A percentile compares a stretch with the other conserved stretches of the same genome.
phyloP scores from a whole-genome alignment of 352 stramenopile species.

The Phytopythium cucurbitacearum region DNA sequence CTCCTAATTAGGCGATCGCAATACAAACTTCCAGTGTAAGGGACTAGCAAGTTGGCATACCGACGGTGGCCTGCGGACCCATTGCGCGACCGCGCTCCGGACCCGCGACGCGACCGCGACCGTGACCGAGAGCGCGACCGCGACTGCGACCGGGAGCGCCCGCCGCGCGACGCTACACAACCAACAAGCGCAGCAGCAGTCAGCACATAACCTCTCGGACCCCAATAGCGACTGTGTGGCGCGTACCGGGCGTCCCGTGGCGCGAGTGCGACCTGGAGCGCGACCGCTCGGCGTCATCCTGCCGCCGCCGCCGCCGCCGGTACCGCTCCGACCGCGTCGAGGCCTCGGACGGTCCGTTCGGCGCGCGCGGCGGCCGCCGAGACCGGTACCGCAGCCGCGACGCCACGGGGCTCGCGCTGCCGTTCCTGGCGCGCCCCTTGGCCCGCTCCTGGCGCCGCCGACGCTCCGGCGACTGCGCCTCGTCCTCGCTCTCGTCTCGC shows the following conservation, averaged over 20 bases:
- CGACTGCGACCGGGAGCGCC: slow-evolving; percentile 6
- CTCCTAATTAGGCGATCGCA: no score
- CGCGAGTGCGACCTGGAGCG: slow-evolving; percentile 16
- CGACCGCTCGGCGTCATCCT: slow-evolving; percentile 2
- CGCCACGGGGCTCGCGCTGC: slow-evolving; percentile 30
- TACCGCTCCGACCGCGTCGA: slow-evolving; percentile 3
- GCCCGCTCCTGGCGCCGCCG: no score
- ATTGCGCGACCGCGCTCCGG: no score
- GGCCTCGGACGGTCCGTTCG: background rate
- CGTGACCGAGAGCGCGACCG: slow-evolving; percentile 21
- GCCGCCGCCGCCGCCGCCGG: slow-evolving; percentile 11
- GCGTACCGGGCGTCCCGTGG: slow-evolving; percentile 9
- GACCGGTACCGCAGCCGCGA: slow-evolving; percentile 28
- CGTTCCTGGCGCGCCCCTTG: slow-evolving; percentile 13
- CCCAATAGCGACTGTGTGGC: background rate
- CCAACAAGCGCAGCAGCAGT: background rate
- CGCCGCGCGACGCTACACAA: slow-evolving; percentile 2
- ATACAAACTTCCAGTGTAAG: no score
- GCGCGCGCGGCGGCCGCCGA: slow-evolving; percentile 11
- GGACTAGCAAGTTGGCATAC: no score
- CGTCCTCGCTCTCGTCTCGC: no score
- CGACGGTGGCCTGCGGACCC: no score
- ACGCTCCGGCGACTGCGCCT: no score
- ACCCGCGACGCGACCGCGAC: slow-evolving; percentile 18
- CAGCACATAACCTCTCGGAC: background rate